These are phyloP conservation scores for Fusarium multiceps DNA, from an alignment of 2,329 filamentous ascomycete species.

Conservation along the genomic window DNA sequence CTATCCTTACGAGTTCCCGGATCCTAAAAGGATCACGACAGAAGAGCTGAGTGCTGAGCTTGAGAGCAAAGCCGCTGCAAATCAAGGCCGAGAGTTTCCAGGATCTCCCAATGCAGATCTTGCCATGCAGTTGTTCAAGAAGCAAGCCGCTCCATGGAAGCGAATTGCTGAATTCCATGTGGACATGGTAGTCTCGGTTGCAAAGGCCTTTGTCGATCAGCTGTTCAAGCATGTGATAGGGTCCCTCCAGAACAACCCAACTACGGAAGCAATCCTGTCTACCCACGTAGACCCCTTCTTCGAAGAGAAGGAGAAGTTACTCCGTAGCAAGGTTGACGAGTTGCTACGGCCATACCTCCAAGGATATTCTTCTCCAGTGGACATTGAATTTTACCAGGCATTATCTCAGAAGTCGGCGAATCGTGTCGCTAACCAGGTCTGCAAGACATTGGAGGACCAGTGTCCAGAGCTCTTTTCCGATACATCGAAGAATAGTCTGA, in stretches of 20 bases:
- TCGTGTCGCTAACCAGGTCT: constrained; percentile 31
- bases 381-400: constrained; percentile 47
- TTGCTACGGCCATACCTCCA: constrained; percentile 52
- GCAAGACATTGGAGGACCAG: neutral
- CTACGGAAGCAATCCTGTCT: constrained; percentile 40
- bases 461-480: constrained; percentile 41
- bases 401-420: constrained; percentile 6
- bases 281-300: constrained; percentile 50
- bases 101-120: constrained; percentile 53
- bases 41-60: constrained; percentile 44
- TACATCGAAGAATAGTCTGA: neutral
- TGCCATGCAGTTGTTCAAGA: constrained; percentile 54
- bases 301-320: constrained; percentile 44
- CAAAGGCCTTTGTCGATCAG: constrained; percentile 53
- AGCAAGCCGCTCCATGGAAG: constrained; percentile 54
- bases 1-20: constrained; percentile 46
- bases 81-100: constrained; percentile 56
- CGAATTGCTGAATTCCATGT: constrained; percentile 53
- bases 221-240: constrained; percentile 51
- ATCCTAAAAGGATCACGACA: constrained; percentile 41
- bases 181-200: constrained; percentile 42
- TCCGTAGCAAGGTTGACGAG: constrained; percentile 54
- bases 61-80: constrained; percentile 26
- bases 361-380: constrained; percentile 45
- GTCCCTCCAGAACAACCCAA: constrained; percentile 18